phyloP scores from a whole-genome alignment of 2,329 filamentous ascomycete genomes.

The Rutstroemia sp. region DNA sequence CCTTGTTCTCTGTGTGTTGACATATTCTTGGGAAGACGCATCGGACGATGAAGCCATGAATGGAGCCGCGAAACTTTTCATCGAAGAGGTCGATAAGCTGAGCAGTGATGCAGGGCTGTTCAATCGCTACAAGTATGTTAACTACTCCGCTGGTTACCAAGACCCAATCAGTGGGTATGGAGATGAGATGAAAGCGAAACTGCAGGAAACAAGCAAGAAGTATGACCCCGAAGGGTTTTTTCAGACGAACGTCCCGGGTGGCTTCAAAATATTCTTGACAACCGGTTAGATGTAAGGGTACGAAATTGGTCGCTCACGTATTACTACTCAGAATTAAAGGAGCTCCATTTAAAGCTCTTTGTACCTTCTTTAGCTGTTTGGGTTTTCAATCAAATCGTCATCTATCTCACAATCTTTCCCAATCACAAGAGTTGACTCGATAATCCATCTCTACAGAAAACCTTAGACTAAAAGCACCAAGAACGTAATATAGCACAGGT shows the following conservation, averaged over 20 bases:
- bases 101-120: neutral
- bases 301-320: no score
- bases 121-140: neutral
- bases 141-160: neutral
- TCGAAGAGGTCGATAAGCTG: neutral
- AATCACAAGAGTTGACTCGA: no score
- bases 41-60: neutral
- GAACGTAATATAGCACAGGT: no score
- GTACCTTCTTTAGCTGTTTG: no score
- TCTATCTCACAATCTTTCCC: no score
- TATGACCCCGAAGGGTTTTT: conserved; percentile 4
- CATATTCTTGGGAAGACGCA: neutral
- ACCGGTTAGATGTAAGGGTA: no score
- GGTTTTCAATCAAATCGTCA: no score
- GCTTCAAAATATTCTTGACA: neutral
- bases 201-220: conserved; percentile 1
- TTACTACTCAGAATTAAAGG: no score
- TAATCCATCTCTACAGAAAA: no score
- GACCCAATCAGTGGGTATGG: neutral
- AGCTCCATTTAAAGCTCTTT: no score
- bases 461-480: no score
- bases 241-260: neutral
- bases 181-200: neutral
- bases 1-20: neutral
- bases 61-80: neutral